phyloP scores from a whole-genome alignment of 73 alveolate genomes.

The Paramecium pentaurelia region DNA sequence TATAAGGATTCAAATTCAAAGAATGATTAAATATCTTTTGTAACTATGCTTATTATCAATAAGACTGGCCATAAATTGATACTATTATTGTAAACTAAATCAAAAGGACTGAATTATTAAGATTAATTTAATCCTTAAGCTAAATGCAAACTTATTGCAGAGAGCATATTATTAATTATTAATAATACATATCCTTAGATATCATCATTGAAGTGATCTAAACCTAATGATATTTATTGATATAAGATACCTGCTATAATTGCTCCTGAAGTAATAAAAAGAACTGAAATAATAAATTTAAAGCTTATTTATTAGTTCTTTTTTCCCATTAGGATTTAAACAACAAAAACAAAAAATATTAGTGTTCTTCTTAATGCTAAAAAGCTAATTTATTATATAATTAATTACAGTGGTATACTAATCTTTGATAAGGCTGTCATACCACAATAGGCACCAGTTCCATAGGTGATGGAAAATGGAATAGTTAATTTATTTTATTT shows the following conservation, averaged over 20 bases:
- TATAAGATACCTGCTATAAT: not conserved
- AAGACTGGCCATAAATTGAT: slow-evolving; percentile 14
- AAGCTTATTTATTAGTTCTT: not conserved
- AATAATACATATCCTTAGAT: not conserved
- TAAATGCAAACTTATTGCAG: not conserved
- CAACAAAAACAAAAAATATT: not conserved
- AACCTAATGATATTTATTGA: not conserved
- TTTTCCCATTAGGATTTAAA: not conserved
- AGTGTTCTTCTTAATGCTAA: not conserved
- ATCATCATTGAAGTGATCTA: not conserved
- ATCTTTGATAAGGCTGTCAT: slow-evolving; percentile 4
- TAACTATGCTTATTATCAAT: not conserved
- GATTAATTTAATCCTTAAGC: not conserved
- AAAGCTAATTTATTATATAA: not conserved
- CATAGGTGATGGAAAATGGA: slow-evolving; percentile 6
- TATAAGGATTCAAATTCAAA: not conserved
- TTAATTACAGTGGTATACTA: not conserved
- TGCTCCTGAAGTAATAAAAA: slow-evolving; percentile 41
- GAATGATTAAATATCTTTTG: not conserved
- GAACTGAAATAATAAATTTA: not conserved
- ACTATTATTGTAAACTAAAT: slow-evolving; percentile 15
- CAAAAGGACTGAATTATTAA: not conserved
- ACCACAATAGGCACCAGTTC: not conserved
- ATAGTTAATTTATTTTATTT: not conserved
- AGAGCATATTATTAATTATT: not conserved